Base-by-base conservation (phyloP, 2,329 filamentous ascomycete species). In the Myriangium duriaei region DNA sequence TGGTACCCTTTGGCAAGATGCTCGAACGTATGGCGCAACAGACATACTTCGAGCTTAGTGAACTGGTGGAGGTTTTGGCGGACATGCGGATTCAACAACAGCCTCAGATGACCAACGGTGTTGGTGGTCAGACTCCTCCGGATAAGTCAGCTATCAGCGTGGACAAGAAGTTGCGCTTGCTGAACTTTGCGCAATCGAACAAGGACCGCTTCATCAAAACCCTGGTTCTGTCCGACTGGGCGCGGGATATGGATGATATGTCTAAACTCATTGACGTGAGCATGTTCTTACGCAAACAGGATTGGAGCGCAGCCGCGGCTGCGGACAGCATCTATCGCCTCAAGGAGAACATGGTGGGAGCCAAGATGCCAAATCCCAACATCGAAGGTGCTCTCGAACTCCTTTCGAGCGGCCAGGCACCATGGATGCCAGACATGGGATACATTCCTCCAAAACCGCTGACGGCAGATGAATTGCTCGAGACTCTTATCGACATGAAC, bases 191-290 rank as follows among this genome's bases (percentile, higher is more conserved):
- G 6, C 79, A 88, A 55, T 72, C 76, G 14, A 75, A 81, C 51
- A 79, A 94, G 52, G 76, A 79, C 18, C 85, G 84, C 62, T 96
- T 92, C 68, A 84, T 93, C 56, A 96, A 98, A 62, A 74, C 87
- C 5, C 68, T 95, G 13, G 85, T 98, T 14, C 78, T 98, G 32
- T 77, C 81, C 2, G 81, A 91, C 60, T 98, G 91, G 91, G 83
- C 81, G 54, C 73, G 81, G 52, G 79, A 82, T 56, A 76, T 80
- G 21, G 70, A 76, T 28, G 76, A 81, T 49, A 82, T 96, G 49
- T 81, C 80, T 62, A 85, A 81, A 58, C 69, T 96, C 43, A 92
- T 96, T 47, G 87, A 96, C 52, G 63, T 98, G 46, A 82, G 81
- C 53, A 69, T 71, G 16, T 85, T 88, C 65, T 68, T 92, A 44